Conservation (phyloP, 2,329 filamentous ascomycete genomes). For the Fusarium sp. region DNA sequence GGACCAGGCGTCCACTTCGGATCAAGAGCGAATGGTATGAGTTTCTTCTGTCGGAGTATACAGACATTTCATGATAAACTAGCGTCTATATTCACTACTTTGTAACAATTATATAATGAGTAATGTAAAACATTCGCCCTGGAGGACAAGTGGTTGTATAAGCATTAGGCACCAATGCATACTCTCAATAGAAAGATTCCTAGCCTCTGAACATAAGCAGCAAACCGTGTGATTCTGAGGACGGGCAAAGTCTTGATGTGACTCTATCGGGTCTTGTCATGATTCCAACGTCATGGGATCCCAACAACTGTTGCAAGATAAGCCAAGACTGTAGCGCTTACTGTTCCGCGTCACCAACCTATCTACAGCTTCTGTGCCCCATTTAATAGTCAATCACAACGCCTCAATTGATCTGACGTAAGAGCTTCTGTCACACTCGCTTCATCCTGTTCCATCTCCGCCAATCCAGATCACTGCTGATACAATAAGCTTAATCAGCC, state of each 20-base stretch:
- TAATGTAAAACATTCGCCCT: fast-evolving
- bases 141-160: fast-evolving
- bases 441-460: not conserved
- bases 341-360: not conserved
- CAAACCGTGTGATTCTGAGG: no score
- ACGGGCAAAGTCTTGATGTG: no score
- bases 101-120: not conserved
- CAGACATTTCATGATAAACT: not conserved
- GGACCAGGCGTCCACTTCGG: not conserved
- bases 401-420: not conserved
- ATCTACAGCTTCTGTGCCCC: not conserved
- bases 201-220: not conserved
- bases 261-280: no score
- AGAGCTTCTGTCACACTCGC: not conserved
- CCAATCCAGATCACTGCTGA: fast-evolving
- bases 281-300: no score
- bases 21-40: not conserved
- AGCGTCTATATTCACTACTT: not conserved
- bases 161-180: fast-evolving
- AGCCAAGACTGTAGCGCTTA: not conserved
- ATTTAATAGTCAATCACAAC: not conserved
- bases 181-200: fast-evolving
- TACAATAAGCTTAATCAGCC: not conserved
- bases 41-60: not conserved
- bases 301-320: not conserved